phyloP scores from a whole-genome alignment of 495 filamentous ascomycete genomes.

The Thozetella sp. region DNA sequence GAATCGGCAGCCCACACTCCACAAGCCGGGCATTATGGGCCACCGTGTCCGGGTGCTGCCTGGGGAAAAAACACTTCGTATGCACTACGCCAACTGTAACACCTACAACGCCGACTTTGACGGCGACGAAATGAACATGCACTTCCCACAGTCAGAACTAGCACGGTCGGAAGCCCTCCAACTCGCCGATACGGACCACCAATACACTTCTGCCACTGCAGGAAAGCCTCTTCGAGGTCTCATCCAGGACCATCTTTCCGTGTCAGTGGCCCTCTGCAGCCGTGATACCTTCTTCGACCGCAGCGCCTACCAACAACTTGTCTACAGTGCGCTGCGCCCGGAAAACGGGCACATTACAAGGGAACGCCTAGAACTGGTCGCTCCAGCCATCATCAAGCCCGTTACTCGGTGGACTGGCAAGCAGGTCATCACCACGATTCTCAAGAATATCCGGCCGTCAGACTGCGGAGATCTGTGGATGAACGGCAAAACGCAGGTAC shows the following conservation, averaged over 20 bases:
- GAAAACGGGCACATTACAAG: slow-evolving; percentile 79
- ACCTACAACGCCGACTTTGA: slow-evolving; percentile 99
- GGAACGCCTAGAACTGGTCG: slow-evolving; percentile 72
- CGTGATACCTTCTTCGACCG: slow-evolving; percentile 90
- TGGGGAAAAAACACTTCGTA: slow-evolving; percentile 94
- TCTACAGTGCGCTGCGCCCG: slow-evolving; percentile 87
- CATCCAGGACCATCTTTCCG: slow-evolving; percentile 98
- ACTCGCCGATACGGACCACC: slow-evolving; percentile 94
- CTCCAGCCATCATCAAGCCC: slow-evolving; percentile 83
- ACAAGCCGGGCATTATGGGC: slow-evolving; percentile 99
- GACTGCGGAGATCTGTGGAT: slow-evolving; percentile 79
- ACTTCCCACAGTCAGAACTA: slow-evolving; percentile 97
- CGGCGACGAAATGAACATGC: slow-evolving; percentile 99
- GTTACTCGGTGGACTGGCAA: slow-evolving; percentile 93
- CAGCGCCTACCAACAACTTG: slow-evolving; percentile 87
- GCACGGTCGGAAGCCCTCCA: slow-evolving; percentile 88
- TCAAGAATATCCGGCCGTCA: slow-evolving; percentile 84
- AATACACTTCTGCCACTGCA: slow-evolving; percentile 92
- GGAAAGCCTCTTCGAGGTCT: slow-evolving; percentile 94
- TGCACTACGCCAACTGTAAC: slow-evolving; percentile 99
- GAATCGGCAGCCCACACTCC: slow-evolving; percentile 99
- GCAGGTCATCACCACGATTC: slow-evolving; percentile 89
- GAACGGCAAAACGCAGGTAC: slow-evolving; percentile 74
- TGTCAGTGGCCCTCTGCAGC: slow-evolving; percentile 87
- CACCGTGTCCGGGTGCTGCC: slow-evolving; percentile 91